These are phyloP conservation scores for Lolium perenne DNA, from an alignment of 176 grass and related monocot genomes.

Conservation along the genomic window DNA sequence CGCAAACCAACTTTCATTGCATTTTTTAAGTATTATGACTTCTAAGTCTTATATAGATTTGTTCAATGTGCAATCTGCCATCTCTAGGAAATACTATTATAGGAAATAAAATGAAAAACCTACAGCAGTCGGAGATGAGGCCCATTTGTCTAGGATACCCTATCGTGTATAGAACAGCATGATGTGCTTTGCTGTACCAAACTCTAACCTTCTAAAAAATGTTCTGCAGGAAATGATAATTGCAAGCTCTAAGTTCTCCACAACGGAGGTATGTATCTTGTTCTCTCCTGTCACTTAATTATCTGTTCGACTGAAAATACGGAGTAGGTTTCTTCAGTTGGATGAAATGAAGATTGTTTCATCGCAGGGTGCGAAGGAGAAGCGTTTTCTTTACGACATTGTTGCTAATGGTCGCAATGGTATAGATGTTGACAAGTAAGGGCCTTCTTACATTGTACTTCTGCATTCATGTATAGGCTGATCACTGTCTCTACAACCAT, in stretches of 20 bases:
- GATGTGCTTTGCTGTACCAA: background rate
- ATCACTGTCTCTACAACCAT: constrained; percentile 32
- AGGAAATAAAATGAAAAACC: background rate
- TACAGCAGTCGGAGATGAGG: background rate
- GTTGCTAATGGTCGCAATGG: constrained; percentile 97
- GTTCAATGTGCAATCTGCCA: background rate
- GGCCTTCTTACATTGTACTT: constrained; percentile 31
- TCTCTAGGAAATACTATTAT: constrained; percentile 1
- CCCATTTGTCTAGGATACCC: constrained; percentile 3
- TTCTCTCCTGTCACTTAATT: constrained; percentile 14
- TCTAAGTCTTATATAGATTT: constrained; percentile 1
- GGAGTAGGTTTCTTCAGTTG: constrained; percentile 19
- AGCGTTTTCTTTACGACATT: constrained; percentile 94
- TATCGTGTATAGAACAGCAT: background rate
- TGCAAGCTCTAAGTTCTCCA: constrained; percentile 66
- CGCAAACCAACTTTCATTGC: background rate
- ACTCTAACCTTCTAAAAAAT: constrained; percentile 23
- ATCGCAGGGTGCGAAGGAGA: constrained; percentile 76
- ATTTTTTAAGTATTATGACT: constrained; percentile 7
- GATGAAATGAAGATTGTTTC: constrained; percentile 42
- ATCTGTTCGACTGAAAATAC: background rate
- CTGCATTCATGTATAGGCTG: background rate
- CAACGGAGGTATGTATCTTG: constrained; percentile 59
- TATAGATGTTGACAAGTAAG: constrained; percentile 99
- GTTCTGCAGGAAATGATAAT: constrained; percentile 80